Conservation (phyloP, 164 flowering plant genomes). For the Umbellularia californica region DNA sequence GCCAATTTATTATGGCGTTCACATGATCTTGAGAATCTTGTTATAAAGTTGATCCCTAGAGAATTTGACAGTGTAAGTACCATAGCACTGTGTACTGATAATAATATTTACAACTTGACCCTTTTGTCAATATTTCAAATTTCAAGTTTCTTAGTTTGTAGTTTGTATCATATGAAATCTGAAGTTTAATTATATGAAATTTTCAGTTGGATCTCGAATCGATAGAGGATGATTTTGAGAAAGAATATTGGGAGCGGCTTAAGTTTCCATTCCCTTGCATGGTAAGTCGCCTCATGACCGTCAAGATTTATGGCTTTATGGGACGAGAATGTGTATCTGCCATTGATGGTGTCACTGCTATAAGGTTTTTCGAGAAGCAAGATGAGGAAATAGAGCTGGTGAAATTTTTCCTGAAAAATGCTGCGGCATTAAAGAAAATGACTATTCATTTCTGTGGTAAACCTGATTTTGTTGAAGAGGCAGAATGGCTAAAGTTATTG, state of each 20-base stretch:
- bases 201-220: background rate
- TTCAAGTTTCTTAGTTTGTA: background rate
- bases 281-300: background rate
- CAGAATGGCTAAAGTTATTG: background rate
- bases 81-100: background rate
- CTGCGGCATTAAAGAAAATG: background rate
- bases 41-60: background rate
- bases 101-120: background rate
- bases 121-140: background rate
- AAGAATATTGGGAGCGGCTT: background rate
- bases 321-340: no score
- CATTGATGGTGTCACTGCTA: no score
- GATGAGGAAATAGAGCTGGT: background rate
- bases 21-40: slow-evolving; percentile 5
- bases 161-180: background rate
- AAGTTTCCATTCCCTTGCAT: background rate
- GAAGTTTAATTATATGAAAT: background rate
- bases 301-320: background rate
- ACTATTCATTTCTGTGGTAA: background rate
- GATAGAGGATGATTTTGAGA: background rate
- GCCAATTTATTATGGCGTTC: background rate
- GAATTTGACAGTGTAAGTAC: background rate
- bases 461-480: background rate
- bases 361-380: background rate
- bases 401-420: background rate